Base-by-base conservation (phyloP, 169 alveolate genomes). In the Neospora caninum region DNA sequence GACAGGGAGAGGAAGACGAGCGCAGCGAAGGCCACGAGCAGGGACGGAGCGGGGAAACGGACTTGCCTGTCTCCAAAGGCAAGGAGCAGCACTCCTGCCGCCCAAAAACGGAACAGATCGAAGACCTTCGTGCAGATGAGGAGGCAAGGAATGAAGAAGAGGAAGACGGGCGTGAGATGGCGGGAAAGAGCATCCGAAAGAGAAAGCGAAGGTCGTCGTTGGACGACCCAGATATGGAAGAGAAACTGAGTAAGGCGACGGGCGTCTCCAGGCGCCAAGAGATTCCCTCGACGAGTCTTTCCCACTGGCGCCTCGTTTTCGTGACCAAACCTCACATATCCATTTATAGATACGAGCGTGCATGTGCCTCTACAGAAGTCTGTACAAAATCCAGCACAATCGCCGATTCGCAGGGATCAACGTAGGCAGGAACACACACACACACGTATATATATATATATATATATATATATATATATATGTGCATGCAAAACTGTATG, bases 201-300 rank as follows among this genome's bases (percentile, higher is more conserved):
- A 22, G 84, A 36, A 73, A 73, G 43, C 41, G 45, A n/a, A 9
- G 45, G 42, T 31, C 20, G 38, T 36, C 43, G 41, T 36, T 34
- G 1, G 84, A 73, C 43, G 84, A 73, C 43, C 84, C 84, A 36
- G 84, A 73, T 13, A 36, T 73, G 45, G 84, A 73, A n/a, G 84
- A 73, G 42, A 73, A 73, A 73, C 4, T 73, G 16, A 73, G 84
- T 73, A 36, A 73, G 84, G 84, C 84, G 42, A n/a, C 84, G 84
- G 7, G 27, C 27, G 31, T 36, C 41, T 69, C 10, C 34, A 10
- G 34, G 4, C 10, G n/a, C 18, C 41, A 69, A 6, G 34, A 20
- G 38, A n/a, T 25, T 6, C 31, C n/a, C n/a, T n/a, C n/a, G n/a
- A n/a, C n/a, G n/a, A n/a, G n/a, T n/a, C n/a, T n/a, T n/a, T n/a